Percentiles rank a stretch among this genome's conserved stretches.
Conservation (phyloP, 176 grass and related monocot genomes). For the Phyllostachys edulis region DNA sequence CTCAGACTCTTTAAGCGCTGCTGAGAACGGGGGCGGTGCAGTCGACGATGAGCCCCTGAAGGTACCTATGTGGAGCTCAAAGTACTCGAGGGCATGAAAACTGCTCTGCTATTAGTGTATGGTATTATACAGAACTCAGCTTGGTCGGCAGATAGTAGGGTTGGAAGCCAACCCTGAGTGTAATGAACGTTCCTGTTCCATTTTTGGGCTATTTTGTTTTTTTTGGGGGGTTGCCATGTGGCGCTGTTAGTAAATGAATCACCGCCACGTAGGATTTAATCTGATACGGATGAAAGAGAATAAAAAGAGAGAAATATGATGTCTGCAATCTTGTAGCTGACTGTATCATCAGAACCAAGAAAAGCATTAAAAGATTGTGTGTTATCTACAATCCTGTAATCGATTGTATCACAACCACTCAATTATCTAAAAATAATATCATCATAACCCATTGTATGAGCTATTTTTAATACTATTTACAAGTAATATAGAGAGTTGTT, state of each 20-base stretch:
- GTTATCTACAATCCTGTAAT: too few relatives aligned
- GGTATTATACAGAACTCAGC: conserved; percentile 44
- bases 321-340: too few relatives aligned
- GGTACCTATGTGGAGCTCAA: conserved; percentile 72
- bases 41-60: conserved; percentile 58
- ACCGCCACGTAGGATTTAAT: too few relatives aligned
- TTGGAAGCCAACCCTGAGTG: conserved; percentile 52
- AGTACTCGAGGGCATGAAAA: conserved; percentile 58
- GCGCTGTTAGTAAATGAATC: conserved; percentile 48
- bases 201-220: conserved; percentile 29
- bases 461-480: too few relatives aligned
- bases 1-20: conserved; percentile 51
- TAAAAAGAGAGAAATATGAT: too few relatives aligned
- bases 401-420: too few relatives aligned
- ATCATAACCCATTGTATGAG: too few relatives aligned
- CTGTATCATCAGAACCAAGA: too few relatives aligned
- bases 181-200: conserved; percentile 48
- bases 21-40: conserved; percentile 54
- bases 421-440: too few relatives aligned
- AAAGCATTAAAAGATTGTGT: too few relatives aligned
- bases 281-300: too few relatives aligned
- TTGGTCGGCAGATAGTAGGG: conserved; percentile 49
- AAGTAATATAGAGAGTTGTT: too few relatives aligned
- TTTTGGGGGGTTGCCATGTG: conserved; percentile 30
- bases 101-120: background rate